phyloP scores from a whole-genome alignment of 257 asterid genomes.

The Primulina eburnea region DNA sequence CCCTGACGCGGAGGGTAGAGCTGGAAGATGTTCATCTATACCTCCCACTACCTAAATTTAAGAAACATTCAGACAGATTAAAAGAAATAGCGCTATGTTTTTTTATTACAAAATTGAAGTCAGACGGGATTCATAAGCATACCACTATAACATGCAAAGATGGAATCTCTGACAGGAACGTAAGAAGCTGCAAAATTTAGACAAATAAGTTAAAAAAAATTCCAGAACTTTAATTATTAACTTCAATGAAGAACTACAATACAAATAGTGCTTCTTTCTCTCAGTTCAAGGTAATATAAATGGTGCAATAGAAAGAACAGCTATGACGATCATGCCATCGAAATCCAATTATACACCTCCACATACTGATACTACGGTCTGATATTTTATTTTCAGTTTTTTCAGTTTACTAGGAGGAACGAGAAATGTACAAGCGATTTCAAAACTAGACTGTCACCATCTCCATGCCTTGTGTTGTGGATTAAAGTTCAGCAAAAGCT shows the following conservation, averaged over 20 bases:
- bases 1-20: slow-evolving; percentile 75
- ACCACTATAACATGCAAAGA: slow-evolving; percentile 83
- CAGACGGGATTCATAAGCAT: slow-evolving; percentile 33
- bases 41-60: slow-evolving; percentile 82
- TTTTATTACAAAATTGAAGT: slow-evolving; percentile 15
- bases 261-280: slow-evolving; percentile 12
- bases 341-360: background rate
- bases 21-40: slow-evolving; percentile 82
- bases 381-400: slow-evolving; percentile 1
- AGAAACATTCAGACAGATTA: slow-evolving; percentile 19
- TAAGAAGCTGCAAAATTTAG: slow-evolving; percentile 59
- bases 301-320: background rate
- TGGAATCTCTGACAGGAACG: slow-evolving; percentile 83
- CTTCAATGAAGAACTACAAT: background rate
- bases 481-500: slow-evolving; percentile 1
- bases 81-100: background rate
- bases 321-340: slow-evolving; percentile 11
- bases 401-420: background rate
- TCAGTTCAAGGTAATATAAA: slow-evolving; percentile 13
- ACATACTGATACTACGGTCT: background rate
- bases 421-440: slow-evolving; percentile 8
- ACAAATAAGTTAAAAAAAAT: slow-evolving; percentile 13
- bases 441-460: background rate
- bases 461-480: background rate
- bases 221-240: slow-evolving; percentile 9